phyloP scores from a whole-genome alignment of 208 protist species.

The Trypanosoma theileri region DNA sequence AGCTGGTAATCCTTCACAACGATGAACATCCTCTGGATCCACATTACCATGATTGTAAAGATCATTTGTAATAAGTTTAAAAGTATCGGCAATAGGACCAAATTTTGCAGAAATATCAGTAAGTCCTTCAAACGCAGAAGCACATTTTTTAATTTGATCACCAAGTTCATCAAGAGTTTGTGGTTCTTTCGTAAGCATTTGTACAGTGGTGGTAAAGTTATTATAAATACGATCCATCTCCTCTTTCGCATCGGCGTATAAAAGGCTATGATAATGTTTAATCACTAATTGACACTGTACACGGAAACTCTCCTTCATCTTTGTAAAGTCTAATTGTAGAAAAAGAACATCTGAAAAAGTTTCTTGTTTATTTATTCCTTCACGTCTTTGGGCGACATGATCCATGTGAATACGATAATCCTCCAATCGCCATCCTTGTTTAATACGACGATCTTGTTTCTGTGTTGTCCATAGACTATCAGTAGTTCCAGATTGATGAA shows the following conservation, averaged over 20 bases:
- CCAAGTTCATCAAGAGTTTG: constrained; percentile 94
- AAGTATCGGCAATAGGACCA: constrained; percentile 94
- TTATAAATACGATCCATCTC: constrained; percentile 92
- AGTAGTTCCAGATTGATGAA: constrained; percentile 95
- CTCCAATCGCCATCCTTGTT: constrained; percentile 92
- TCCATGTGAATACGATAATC: constrained; percentile 95
- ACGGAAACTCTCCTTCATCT: constrained; percentile 96
- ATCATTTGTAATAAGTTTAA: constrained; percentile 91
- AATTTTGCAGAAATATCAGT: constrained; percentile 88
- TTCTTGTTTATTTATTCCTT: constrained; percentile 96
- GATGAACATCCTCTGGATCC: constrained; percentile 72
- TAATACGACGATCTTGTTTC: constrained; percentile 92
- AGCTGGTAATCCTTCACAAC: constrained; percentile 85
- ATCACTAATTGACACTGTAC: constrained; percentile 95
- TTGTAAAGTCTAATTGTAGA: constrained; percentile 94
- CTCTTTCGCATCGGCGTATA: constrained; percentile 92
- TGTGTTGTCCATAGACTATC: constrained; percentile 94
- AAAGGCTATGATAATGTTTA: constrained; percentile 93
- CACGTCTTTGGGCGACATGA: constrained; percentile 91
- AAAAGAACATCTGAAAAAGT: constrained; percentile 94
- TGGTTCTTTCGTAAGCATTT: constrained; percentile 81
- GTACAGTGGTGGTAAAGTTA: constrained; percentile 76
- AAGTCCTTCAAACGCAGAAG: constrained; percentile 73
- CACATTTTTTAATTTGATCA: constrained; percentile 87
- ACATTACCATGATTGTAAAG: constrained; percentile 81